Evolutionary conservation across 2,329 filamentous ascomycete species (phyloP), one percentile per base, ranked within the genome.

Genomic region (Aspergillus bombycis): DNA sequence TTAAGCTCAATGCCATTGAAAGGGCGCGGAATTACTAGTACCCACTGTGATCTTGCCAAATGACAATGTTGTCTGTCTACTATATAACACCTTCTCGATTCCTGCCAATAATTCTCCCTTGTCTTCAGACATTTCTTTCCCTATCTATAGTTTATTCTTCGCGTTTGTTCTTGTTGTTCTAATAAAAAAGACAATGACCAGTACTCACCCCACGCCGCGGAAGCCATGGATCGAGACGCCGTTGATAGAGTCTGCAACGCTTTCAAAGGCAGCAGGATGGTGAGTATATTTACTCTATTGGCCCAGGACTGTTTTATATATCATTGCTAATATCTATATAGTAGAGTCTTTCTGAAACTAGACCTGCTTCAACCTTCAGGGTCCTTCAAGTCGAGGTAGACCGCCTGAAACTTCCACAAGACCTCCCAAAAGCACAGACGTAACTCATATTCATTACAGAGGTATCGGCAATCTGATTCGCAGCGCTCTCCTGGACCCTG

Each of bases 281-380:
- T 79, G 70, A 58, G 66, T 46, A 53, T 16, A 48, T 10, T 16
- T 55, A 23, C 16, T 30, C 26, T 48, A 12, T n/a, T 16, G 30
- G 41, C 61, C 46, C 28, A 52, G 30, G 30, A 19, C 3, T 12
- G 53, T 52, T 23, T 23, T 34, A 36, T 8, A 53, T 43, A 48
- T 9, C 62, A 34, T 56, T 8, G 6, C 57, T 28, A 7, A 41
- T 16, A 9, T 34, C 32, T 12, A 50, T 53, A 8, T 58, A 80
- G 91, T 81, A 89, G 89, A 82, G 86, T 95, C 72, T 91, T 91
- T 75, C 88, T 95, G 72, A 95, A 95, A 77, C 85, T 94, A 59
- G 92, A 95, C 67, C 89, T 89, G 71, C 85, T 93, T 41, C 92
- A 96, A 74, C 92, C 91, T 2, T 90, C 89, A 3, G 90, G 91